Evolutionary conservation across 208 protist genomes (phyloP).

Genomic region (Acanthamoeba quina): DNA sequence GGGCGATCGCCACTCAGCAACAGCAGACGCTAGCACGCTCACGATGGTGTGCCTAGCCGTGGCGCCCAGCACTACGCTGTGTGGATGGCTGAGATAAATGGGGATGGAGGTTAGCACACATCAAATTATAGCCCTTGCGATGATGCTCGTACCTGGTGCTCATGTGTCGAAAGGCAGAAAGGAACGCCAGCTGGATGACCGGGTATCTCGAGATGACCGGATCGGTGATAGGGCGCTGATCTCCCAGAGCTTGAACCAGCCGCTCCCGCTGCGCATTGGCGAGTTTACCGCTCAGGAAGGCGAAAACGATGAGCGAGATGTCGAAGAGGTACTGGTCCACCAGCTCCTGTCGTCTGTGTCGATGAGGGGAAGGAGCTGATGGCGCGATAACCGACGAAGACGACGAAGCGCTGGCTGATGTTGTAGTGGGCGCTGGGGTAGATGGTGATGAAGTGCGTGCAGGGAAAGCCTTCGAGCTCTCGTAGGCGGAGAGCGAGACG

Average conservation of each 20-base stretch:
- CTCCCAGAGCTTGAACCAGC: slow-evolving; percentile 4
- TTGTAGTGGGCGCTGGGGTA: background rate
- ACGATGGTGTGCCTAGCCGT: background rate
- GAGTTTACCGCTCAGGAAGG: slow-evolving; percentile 5
- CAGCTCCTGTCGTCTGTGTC: background rate
- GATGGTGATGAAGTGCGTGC: background rate
- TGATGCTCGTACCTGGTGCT: background rate
- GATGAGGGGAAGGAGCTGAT: background rate
- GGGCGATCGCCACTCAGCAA: background rate
- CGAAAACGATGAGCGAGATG: slow-evolving; percentile 24
- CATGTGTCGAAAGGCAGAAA: slow-evolving; percentile 34
- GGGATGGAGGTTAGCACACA: background rate
- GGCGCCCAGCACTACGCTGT: background rate
- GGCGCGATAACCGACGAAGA: background rate
- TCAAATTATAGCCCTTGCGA: too few relatives aligned
- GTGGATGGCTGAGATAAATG: background rate
- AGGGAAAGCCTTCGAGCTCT: background rate
- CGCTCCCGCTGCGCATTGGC: slow-evolving; percentile 1
- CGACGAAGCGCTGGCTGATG: background rate
- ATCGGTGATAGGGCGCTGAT: slow-evolving; percentile 1
- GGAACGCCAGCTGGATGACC: background rate
- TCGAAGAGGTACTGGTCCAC: background rate
- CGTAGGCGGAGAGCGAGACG: background rate
- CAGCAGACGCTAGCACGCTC: background rate
- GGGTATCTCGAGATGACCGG: background rate